A percentile compares a stretch with the other conserved stretches of the same genome.
Conservation (phyloP, 75 land plant species). For the Selaginella moellendorffii region DNA sequence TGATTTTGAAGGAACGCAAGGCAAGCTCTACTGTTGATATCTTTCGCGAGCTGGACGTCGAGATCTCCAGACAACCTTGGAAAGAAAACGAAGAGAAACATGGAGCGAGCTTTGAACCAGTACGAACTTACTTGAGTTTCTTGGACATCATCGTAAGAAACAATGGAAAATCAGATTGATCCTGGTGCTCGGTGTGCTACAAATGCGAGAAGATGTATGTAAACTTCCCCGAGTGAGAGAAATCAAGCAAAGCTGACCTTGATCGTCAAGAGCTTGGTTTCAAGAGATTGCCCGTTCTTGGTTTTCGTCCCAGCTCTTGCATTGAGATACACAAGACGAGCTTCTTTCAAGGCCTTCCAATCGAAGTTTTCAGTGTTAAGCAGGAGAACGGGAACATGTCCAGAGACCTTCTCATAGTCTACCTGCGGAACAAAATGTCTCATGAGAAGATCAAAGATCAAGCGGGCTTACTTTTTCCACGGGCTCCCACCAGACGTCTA, state of each 20-base stretch:
- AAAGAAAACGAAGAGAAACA: no score
- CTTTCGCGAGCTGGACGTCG: conserved; percentile 14
- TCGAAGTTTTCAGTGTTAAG: conserved; percentile 30
- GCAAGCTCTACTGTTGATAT: conserved; percentile 25
- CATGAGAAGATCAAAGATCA: neutral
- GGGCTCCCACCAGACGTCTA: conserved; percentile 36
- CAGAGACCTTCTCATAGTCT: conserved; percentile 16
- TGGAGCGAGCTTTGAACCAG: no score
- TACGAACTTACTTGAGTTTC: conserved; percentile 18
- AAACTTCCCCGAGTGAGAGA: no score
- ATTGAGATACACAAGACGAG: conserved; percentile 18
- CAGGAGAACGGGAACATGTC: conserved; percentile 26
- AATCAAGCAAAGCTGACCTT: conserved; percentile 22
- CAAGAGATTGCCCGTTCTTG: conserved; percentile 12
- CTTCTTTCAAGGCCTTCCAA: conserved; percentile 24
- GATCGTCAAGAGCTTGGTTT: conserved; percentile 23
- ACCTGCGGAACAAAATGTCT: neutral
- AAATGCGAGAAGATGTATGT: no score
- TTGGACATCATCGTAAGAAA: conserved; percentile 17
- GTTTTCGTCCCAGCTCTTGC: conserved; percentile 13
- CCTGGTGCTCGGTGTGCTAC: conserved; percentile 26
- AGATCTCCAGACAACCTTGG: conserved; percentile 16
- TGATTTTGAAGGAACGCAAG: conserved; percentile 14
- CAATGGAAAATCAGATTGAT: conserved; percentile 25
- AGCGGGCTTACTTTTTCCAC: conserved; percentile 8